Evolutionary conservation across 2,329 filamentous ascomycete genomes (phyloP).

Genomic region (Phialophora macrospora): DNA sequence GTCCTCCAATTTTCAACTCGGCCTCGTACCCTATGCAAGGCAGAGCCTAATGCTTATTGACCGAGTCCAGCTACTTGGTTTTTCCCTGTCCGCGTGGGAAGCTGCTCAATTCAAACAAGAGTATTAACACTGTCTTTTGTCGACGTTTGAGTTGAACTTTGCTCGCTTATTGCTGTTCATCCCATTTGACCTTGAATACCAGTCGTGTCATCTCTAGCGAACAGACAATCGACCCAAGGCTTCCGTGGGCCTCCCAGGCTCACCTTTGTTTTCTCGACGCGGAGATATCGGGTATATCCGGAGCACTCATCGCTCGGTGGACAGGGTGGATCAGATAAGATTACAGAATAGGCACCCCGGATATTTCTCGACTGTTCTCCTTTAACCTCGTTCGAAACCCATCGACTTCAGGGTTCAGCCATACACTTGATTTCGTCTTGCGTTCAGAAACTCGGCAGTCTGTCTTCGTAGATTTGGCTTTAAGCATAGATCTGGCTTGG

Average conservation of each 20-base stretch:
- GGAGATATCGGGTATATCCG: constrained; percentile 1
- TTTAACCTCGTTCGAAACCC: not conserved
- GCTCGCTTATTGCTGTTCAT: not conserved
- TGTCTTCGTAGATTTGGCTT: not conserved
- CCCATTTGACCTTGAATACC: not conserved
- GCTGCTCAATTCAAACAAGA: too few species aligned
- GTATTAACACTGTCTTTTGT: too few species aligned
- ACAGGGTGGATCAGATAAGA: constrained; percentile 24
- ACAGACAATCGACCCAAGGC: too few species aligned
- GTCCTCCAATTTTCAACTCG: not conserved
- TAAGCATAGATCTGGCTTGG: not conserved
- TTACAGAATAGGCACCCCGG: constrained; percentile 7
- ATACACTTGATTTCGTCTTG: not conserved
- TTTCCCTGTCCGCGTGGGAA: too few species aligned
- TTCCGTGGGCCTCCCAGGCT: too few species aligned
- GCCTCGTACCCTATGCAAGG: not conserved
- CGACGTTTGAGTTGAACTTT: not conserved
- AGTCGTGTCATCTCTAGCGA: too few species aligned
- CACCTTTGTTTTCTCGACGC: not conserved
- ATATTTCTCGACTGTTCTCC: not conserved
- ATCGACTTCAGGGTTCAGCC: not conserved
- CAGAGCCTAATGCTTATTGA: not conserved
- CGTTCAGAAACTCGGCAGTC: not conserved
- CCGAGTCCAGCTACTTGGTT: too few species aligned
- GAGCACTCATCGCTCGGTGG: not conserved